phyloP scores from a whole-genome alignment of 805 yeast genomes.

The Scheffersomyces spartinae region DNA sequence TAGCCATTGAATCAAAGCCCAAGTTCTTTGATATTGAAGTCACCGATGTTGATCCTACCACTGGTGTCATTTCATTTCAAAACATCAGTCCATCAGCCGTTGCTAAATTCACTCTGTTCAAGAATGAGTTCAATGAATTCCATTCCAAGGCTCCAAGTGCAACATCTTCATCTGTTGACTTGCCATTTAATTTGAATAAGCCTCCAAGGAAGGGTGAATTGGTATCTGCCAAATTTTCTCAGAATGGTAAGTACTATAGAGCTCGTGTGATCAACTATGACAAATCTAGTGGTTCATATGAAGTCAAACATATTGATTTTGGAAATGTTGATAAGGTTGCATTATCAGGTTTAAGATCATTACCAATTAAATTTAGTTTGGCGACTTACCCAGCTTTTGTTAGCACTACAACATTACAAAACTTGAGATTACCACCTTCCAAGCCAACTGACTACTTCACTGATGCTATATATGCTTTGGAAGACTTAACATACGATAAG shows the following conservation, averaged over 20 bases:
- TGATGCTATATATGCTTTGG: constrained; percentile 43
- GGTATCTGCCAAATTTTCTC: constrained; percentile 42
- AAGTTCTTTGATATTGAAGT: constrained; percentile 41
- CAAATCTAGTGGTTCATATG: constrained; percentile 28
- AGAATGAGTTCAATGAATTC: constrained; percentile 35
- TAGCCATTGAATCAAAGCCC: constrained; percentile 15
- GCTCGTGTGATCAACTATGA: constrained; percentile 41
- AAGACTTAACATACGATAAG: constrained; percentile 39
- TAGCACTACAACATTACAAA: constrained; percentile 40
- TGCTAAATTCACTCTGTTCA: constrained; percentile 29
- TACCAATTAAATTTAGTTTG: constrained; percentile 39
- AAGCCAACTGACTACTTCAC: constrained; percentile 41
- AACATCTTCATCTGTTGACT: constrained; percentile 18
- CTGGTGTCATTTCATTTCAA: constrained; percentile 38
- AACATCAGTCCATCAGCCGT: constrained; percentile 24
- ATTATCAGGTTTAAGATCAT: constrained; percentile 32
- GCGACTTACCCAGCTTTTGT: constrained; percentile 40
- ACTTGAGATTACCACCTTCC: constrained; percentile 46
- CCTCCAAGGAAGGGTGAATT: constrained; percentile 44
- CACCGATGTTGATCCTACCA: constrained; percentile 31
- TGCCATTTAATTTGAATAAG: constrained; percentile 26
- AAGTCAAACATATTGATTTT: constrained; percentile 50
- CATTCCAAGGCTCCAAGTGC: constrained; percentile 26
- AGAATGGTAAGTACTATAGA: constrained; percentile 46
- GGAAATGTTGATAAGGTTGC: constrained; percentile 42